Base-by-base conservation (phyloP, 352 stramenopile species). In the Pythium dissimile region DNA sequence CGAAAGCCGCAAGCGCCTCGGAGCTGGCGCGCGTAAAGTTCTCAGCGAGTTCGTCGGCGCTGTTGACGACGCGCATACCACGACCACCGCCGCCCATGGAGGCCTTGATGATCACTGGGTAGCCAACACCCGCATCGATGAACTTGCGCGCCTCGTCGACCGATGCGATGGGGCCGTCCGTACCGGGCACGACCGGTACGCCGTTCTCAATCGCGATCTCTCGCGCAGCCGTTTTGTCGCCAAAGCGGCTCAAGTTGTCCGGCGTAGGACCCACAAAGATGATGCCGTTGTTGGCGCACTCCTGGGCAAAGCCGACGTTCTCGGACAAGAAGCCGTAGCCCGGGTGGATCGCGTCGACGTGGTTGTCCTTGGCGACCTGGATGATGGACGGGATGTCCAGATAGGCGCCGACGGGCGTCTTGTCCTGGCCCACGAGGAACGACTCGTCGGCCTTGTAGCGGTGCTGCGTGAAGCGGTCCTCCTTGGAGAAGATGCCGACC, bases 71-170 rank as follows among this genome's bases (percentile, higher is more conserved):
- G 38, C 97, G 85, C 96, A 99, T 99, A 32, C 97, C 97, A 62
- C 96, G 96, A 10, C 97, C 97, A 44, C 97, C 97, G 20, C 96
- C 96, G 68, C 97, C 95, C 92, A 98, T 84, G 21, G 88, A 93
- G n/a, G 97, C 97, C 77, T 99, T 99, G 71, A 99, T 98, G 65
- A 99, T 97, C 28, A 99, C 95, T 0, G 97, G 96, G 66, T 98
- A 95, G 3, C 92, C 92, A 1, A 94, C 90, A 35, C 88, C 84
- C 10, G 91, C 69, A 47, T 98, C 80, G 35, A 98, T 97, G 62
- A 97, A 97, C 26, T 76, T 77, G 31, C 80, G 68, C 13, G 96
- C 96, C 54, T 99, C 77, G 6, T 94, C 77, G 5, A 95, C 54
- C 13, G 77, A 97, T 21, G 76, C 69, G 30, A 98, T 94, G 0